Percentiles rank a stretch among this genome's conserved stretches.
These are phyloP conservation scores for Beauveria pseudobassiana DNA, from an alignment of 2,329 filamentous ascomycete genomes.

Conservation along the genomic window DNA sequence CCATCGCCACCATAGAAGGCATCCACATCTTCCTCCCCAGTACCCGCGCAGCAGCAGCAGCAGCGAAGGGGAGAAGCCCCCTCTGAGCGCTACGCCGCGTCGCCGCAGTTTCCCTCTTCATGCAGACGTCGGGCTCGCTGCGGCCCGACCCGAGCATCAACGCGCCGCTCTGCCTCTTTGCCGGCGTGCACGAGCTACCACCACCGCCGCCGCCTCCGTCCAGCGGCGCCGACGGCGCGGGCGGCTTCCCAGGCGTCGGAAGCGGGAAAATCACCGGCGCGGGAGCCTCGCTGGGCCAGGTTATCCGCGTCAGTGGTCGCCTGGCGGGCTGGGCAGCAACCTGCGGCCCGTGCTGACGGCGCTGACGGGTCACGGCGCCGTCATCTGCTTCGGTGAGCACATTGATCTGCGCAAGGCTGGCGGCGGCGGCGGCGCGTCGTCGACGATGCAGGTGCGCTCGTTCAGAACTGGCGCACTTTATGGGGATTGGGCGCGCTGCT, in stretches of 20 bases:
- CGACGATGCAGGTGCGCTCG: conserved; percentile 26
- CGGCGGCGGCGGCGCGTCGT: conserved; percentile 14
- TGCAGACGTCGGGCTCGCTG: conserved; percentile 4
- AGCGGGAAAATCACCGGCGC: neutral
- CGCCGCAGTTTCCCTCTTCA: conserved; percentile 8
- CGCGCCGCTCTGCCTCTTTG: conserved; percentile 4
- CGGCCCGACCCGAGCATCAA: conserved; percentile 10
- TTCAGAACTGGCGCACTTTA: conserved; percentile 44
- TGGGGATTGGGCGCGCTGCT: conserved; percentile 49
- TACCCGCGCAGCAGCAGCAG: neutral
- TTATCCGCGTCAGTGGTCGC: conserved; percentile 50
- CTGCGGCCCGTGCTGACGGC: conserved; percentile 43
- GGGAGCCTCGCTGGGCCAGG: conserved; percentile 43
- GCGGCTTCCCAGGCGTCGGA: conserved; percentile 1
- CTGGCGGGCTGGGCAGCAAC: conserved; percentile 48
- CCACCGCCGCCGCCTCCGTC: neutral
- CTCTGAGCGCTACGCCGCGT: neutral
- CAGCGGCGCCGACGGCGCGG: neutral
- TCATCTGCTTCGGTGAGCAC: conserved; percentile 46
- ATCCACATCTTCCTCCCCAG: conserved; percentile 6
- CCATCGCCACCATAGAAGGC: conserved; percentile 6
- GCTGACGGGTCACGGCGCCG: conserved; percentile 41
- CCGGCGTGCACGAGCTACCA: neutral
- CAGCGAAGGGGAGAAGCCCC: neutral
- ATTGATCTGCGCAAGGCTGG: conserved; percentile 21